A percentile compares a stretch with the other conserved stretches of the same genome.
These are phyloP conservation scores for Gelatoporia subvermispora DNA, from an alignment of 768 basidiomycete genomes.

Conservation along the genomic window DNA sequence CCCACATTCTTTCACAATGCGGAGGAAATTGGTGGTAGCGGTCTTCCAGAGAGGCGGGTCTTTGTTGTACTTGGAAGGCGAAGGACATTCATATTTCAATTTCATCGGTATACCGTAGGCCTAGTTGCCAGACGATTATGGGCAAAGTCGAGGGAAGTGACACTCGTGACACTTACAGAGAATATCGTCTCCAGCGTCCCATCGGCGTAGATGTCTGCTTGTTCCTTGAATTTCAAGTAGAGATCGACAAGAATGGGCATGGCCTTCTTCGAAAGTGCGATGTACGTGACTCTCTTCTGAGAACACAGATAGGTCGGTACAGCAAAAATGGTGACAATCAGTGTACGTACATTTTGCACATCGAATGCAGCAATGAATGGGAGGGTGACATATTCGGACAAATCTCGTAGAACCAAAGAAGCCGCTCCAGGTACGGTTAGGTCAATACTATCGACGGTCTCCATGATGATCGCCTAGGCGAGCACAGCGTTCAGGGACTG, in stretches of 20 bases:
- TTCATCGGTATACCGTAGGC: slow-evolving; percentile 83
- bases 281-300: slow-evolving; percentile 76
- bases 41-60: slow-evolving; percentile 93
- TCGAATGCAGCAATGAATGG: slow-evolving; percentile 82
- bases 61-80: slow-evolving; percentile 82
- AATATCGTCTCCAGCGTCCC: slow-evolving; percentile 84
- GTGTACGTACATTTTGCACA: slow-evolving; percentile 26
- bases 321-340: slow-evolving; percentile 26
- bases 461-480: slow-evolving; percentile 63
- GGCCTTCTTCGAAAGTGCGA: slow-evolving; percentile 80
- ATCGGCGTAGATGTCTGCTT: slow-evolving; percentile 62
- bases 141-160: neutral
- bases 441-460: slow-evolving; percentile 64
- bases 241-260: slow-evolving; percentile 85
- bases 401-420: slow-evolving; percentile 74
- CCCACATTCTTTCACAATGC: slow-evolving; percentile 65
- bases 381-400: slow-evolving; percentile 83
- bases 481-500: slow-evolving; percentile 7
- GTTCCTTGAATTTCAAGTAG: slow-evolving; percentile 61
- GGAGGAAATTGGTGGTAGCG: slow-evolving; percentile 76
- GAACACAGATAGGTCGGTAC: slow-evolving; percentile 24
- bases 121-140: neutral
- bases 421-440: slow-evolving; percentile 55
- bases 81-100: slow-evolving; percentile 91
- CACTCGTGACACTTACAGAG: slow-evolving; percentile 42